Conservation (phyloP, 1,284 basidiomycete genomes). For the Trichosporon faecale region DNA sequence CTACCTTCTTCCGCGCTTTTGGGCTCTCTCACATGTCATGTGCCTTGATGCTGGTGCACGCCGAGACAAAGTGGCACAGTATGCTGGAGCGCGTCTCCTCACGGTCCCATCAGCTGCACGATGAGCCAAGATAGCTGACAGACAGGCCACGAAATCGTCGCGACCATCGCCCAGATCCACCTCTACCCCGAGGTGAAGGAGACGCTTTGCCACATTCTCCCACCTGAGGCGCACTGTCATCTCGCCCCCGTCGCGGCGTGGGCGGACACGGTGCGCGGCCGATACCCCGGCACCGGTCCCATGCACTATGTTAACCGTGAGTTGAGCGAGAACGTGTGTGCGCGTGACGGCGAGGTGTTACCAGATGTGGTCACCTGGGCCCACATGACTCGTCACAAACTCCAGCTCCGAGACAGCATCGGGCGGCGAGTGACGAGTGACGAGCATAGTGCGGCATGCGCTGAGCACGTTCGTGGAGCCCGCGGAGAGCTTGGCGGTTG, state of each 20-base stretch:
- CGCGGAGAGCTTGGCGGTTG: not conserved
- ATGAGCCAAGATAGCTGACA: not conserved
- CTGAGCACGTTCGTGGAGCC: not conserved
- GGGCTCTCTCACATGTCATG: no score
- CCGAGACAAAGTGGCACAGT: no score
- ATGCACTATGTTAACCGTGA: slow-evolving; percentile 56
- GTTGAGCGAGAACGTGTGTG: slow-evolving; percentile 21
- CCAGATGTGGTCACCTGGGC: not conserved
- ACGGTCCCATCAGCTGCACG: not conserved
- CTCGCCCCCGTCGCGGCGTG: slow-evolving; percentile 77
- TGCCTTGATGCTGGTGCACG: no score
- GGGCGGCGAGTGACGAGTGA: not conserved
- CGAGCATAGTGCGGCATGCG: not conserved
- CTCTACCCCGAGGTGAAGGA: slow-evolving; percentile 70
- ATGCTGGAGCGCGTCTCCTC: no score
- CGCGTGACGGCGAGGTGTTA: not conserved
- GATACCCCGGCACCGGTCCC: slow-evolving; percentile 49
- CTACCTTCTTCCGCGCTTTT: no score
- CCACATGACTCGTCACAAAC: not conserved
- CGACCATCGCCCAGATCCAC: slow-evolving; percentile 88
- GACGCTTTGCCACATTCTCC: slow-evolving; percentile 65
- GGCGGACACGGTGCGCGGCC: slow-evolving; percentile 69
- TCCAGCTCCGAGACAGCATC: not conserved
- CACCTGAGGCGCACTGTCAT: slow-evolving; percentile 62
- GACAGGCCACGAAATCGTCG: slow-evolving; percentile 81